A percentile compares a stretch with the other conserved stretches of the same genome.
These are phyloP conservation scores for Perilla frutescens DNA, from an alignment of 257 asterid species.

Conservation along the genomic window DNA sequence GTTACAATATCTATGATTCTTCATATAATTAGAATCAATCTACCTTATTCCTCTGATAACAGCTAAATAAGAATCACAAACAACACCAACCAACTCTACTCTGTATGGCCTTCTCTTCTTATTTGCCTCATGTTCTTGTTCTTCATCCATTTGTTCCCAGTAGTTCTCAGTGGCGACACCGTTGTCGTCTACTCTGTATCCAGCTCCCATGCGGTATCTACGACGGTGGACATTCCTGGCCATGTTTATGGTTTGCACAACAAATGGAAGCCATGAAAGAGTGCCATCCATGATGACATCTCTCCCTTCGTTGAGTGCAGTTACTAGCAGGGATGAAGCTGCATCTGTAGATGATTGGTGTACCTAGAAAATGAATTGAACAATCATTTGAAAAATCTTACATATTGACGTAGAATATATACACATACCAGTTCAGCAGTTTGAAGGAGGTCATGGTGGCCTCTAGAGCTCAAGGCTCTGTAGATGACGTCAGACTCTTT, in stretches of 20 bases:
- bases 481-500: slow-evolving; percentile 94
- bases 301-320: slow-evolving; percentile 91
- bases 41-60: slow-evolving; percentile 91
- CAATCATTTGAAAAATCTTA: background rate
- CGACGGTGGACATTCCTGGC: slow-evolving; percentile 86
- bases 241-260: slow-evolving; percentile 90
- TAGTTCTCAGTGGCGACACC: slow-evolving; percentile 80
- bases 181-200: slow-evolving; percentile 62
- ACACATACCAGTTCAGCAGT: slow-evolving; percentile 84
- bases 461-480: slow-evolving; percentile 90
- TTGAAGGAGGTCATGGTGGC: slow-evolving; percentile 94
- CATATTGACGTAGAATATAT: background rate
- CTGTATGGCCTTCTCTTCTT: slow-evolving; percentile 86
- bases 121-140: slow-evolving; percentile 58
- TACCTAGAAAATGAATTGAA: slow-evolving; percentile 52
- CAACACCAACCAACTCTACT: slow-evolving; percentile 87
- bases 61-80: slow-evolving; percentile 89
- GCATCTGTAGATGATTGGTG: slow-evolving; percentile 98
- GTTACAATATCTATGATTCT: too few species aligned
- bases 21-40: too few species aligned
- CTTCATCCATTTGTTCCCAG: slow-evolving; percentile 90
- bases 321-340: slow-evolving; percentile 91
- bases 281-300: slow-evolving; percentile 98
- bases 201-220: slow-evolving; percentile 87
- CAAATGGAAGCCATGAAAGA: slow-evolving; percentile 91